Evolutionary conservation across 1,139 yeast genomes (phyloP).

Genomic region (Pichia inconspicua): DNA sequence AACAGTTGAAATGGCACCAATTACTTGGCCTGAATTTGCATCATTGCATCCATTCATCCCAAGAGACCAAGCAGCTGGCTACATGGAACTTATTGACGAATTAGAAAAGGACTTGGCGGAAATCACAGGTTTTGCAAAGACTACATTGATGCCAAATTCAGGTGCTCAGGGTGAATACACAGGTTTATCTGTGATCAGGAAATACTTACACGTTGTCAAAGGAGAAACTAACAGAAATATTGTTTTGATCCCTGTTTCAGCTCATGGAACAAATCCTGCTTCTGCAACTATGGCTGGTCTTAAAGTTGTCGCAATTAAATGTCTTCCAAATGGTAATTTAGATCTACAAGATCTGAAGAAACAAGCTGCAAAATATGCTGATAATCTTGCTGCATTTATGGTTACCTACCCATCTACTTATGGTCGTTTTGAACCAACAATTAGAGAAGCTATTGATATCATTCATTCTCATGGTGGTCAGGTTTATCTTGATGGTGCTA

Average conservation of each 20-base stretch:
- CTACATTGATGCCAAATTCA: conserved; percentile 91
- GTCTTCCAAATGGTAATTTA: conserved; percentile 76
- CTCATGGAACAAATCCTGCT: conserved; percentile 98
- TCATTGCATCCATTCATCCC: conserved; percentile 93
- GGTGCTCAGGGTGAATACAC: conserved; percentile 99
- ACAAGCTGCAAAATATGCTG: conserved; percentile 65
- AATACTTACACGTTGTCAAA: conserved; percentile 55
- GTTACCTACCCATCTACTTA: conserved; percentile 96
- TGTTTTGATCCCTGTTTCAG: conserved; percentile 92
- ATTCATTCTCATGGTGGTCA: conserved; percentile 88
- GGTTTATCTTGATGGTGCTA: conserved; percentile 96
- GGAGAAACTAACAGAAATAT: conserved; percentile 75
- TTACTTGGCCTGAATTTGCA: conserved; percentile 90
- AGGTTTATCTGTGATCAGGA: conserved; percentile 79
- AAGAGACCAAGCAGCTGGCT: conserved; percentile 76
- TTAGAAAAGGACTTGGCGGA: conserved; percentile 81
- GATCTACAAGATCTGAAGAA: conserved; percentile 67
- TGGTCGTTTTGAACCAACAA: conserved; percentile 92
- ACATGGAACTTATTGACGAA: conserved; percentile 63
- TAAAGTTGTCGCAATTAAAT: conserved; percentile 87
- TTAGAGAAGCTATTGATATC: conserved; percentile 71
- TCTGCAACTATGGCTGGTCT: conserved; percentile 97
- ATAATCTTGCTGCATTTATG: conserved; percentile 82
- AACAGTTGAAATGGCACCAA: conserved; percentile 89
- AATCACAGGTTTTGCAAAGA: conserved; percentile 91